Conservation (phyloP, 495 filamentous ascomycete genomes). For the Tuber calosporum region DNA sequence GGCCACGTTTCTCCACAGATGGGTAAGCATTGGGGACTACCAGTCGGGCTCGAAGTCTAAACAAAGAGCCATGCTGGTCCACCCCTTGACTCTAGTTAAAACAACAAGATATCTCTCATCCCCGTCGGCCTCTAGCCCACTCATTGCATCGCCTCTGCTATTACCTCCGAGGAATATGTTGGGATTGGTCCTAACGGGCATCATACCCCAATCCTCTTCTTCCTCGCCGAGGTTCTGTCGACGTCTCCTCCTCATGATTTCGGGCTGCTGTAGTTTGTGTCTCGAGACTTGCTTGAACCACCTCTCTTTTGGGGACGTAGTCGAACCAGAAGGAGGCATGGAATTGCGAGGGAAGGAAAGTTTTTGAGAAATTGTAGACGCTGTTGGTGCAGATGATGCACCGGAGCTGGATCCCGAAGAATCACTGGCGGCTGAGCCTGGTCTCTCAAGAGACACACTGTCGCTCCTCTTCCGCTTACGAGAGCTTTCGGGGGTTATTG, state of each 20-base stretch:
- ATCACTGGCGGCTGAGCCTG: constrained; percentile 24
- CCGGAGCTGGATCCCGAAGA: constrained; percentile 23
- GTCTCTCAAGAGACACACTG: constrained; percentile 26
- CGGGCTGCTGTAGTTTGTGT: constrained; percentile 37
- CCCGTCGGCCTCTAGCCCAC: constrained; percentile 22
- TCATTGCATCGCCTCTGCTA: constrained; percentile 10
- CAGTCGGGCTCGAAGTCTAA: constrained; percentile 35
- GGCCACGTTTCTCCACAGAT: constrained; percentile 14
- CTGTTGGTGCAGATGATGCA: constrained; percentile 20
- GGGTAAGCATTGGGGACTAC: constrained; percentile 5
- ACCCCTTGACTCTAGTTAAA: constrained; percentile 33
- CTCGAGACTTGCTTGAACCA: constrained; percentile 37
- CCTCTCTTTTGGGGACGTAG: constrained; percentile 20
- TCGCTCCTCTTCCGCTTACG: constrained; percentile 24
- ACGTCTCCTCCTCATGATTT: constrained; percentile 38
- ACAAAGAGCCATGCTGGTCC: constrained; percentile 34
- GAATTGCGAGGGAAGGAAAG: constrained; percentile 3
- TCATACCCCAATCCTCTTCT: constrained; percentile 36
- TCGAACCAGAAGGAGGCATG: neutral
- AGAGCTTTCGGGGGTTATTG: neutral
- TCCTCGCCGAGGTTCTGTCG: constrained; percentile 32
- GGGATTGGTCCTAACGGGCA: constrained; percentile 37
- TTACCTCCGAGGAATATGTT: constrained; percentile 30
- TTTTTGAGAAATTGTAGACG: constrained; percentile 20
- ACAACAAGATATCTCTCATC: constrained; percentile 33